Base-by-base conservation (phyloP, 192 early-diverging fungal genomes). In the Piromyces sp. region DNA sequence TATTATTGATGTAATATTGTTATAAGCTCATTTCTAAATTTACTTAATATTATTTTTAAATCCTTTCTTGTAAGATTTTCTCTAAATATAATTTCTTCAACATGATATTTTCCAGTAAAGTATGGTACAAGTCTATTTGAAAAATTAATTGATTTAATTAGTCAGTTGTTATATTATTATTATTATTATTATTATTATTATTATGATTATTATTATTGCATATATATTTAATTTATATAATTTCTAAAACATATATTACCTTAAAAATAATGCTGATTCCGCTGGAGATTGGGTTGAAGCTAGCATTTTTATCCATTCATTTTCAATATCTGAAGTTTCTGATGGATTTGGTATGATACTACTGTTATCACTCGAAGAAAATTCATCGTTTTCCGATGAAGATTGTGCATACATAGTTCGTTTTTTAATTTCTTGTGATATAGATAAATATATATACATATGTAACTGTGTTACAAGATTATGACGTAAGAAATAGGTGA, bases 381-480 rank as follows among this genome's bases (percentile, higher is more conserved):
- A 51, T 22, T 51, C 42, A 1, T 51, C 42, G 22, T 51, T 51
- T 51, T 51, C 42, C 22, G 42, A 22, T 17, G 19, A 22, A 15
- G 42, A 51, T 22, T 51, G 42, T 22, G 15, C 1, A 22, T 22
- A 42, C 15, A 79, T 33, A 9, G 14, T 16, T 30, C 30, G 81
- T 84, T 30, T 85, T 79, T 89, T 89, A 30, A 93, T 89, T 37
- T 92, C 88, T 83, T 84, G 87, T 0, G 92, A 92, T 28, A 92
- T 88, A 79, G 93, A 84, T 30, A 93, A 81, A 28, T 92, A 80
- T 7, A 93, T 86, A 84, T 93, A 96, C 81, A 93, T 94, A 83
- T 97, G 94, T 31, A 94, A 85, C 83, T 98, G 96, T 13, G 92
- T 89, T 29, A 96, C 88, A 12, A 93, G 80, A 31, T 92, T 89